Evolutionary conservation across 2,329 filamentous ascomycete species (phyloP).

Genomic region (Cordyceps cicadae): DNA sequence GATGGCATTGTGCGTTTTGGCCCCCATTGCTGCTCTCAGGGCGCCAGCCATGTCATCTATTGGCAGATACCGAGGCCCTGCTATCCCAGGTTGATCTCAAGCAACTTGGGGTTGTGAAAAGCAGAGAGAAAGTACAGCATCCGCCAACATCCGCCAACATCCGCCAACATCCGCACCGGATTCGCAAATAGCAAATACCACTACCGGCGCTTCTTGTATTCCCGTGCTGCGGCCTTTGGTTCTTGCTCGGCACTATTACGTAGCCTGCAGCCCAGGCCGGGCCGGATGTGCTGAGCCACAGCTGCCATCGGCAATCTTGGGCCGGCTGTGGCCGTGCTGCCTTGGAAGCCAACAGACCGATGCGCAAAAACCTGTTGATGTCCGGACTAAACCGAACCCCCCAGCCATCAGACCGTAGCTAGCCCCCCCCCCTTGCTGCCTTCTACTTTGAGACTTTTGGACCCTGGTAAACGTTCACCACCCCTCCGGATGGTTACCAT

Average conservation of each 20-base stretch:
- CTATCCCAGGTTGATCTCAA: neutral
- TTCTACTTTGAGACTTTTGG: no score
- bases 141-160: neutral
- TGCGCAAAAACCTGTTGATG: neutral
- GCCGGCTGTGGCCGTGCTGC: neutral
- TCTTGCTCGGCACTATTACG: neutral
- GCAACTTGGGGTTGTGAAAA: neutral
- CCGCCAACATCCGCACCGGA: neutral
- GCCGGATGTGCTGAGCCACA: conserved; percentile 1
- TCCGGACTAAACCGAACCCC: neutral
- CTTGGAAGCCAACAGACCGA: neutral
- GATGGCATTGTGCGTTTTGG: neutral
- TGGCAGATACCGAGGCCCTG: no score
- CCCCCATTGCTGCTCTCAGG: neutral
- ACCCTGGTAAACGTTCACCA: neutral
- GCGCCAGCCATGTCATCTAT: neutral
- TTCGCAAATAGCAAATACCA: neutral
- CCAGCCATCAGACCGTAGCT: neutral
- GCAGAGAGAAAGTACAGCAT: neutral
- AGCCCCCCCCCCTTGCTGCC: neutral
- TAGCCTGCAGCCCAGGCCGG: conserved; percentile 2
- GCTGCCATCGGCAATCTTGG: neutral
- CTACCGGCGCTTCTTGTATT: neutral
- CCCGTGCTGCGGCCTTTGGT: neutral
- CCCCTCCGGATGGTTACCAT: neutral